Conservation (phyloP, 1,139 yeast genomes). For the Hansenula sp. region DNA sequence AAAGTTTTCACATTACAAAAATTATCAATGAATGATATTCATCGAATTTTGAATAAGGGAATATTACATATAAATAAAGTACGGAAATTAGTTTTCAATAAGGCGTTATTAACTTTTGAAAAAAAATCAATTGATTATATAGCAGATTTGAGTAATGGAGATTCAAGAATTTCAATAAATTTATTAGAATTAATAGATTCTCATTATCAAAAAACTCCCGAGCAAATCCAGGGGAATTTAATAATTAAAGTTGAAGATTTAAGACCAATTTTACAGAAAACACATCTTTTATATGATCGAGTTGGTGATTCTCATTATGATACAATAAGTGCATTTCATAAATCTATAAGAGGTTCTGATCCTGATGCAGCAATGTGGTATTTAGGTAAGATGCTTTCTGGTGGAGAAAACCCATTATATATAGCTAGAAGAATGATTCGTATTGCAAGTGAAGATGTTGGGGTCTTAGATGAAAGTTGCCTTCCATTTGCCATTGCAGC, state of each 20-base stretch:
- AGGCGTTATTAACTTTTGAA: constrained; percentile 44
- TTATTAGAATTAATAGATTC: constrained; percentile 60
- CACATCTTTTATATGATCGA: constrained; percentile 74
- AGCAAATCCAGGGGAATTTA: background rate
- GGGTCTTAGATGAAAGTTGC: constrained; percentile 76
- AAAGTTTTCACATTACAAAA: constrained; percentile 81
- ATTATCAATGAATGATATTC: constrained; percentile 50
- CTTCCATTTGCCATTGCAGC: constrained; percentile 85
- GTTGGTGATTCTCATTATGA: constrained; percentile 94
- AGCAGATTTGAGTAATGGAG: constrained; percentile 84
- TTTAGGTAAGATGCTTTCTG: constrained; percentile 78
- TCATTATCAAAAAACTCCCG: constrained; percentile 20
- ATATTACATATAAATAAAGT: constrained; percentile 56
- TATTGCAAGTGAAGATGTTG: constrained; percentile 90
- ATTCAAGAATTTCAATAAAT: constrained; percentile 80
- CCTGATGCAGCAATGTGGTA: constrained; percentile 89
- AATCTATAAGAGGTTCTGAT: constrained; percentile 82
- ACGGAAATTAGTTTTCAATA: constrained; percentile 38
- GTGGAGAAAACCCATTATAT: constrained; percentile 93
- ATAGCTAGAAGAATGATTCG: constrained; percentile 91
- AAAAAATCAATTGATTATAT: constrained; percentile 63
- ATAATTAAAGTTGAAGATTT: constrained; percentile 29
- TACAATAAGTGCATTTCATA: constrained; percentile 90
- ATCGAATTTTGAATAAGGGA: constrained; percentile 59
- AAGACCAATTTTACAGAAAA: constrained; percentile 38